Conservation (phyloP, 2,329 filamentous ascomycete species). For the Trichophyton equinum region DNA sequence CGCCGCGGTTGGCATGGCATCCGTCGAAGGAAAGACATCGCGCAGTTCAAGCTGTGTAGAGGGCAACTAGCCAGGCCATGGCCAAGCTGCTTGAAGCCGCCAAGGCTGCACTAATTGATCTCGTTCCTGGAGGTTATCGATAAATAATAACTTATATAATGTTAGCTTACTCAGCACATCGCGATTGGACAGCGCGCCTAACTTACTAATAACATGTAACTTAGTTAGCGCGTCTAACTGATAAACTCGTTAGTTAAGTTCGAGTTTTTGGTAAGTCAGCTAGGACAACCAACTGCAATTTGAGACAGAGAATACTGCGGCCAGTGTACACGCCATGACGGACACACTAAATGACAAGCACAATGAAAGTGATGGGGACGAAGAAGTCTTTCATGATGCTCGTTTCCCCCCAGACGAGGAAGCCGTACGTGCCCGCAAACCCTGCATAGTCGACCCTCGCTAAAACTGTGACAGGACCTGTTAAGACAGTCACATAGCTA, state of each 20-base stretch:
- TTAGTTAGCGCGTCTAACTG: no score
- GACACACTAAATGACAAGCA: conserved; percentile 7
- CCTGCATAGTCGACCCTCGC: neutral
- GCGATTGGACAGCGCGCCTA: no score
- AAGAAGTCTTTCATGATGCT: conserved; percentile 30
- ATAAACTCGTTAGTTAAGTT: no score
- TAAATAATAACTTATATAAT: no score
- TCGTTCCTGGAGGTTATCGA: no score
- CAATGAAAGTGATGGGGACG: conserved; percentile 27
- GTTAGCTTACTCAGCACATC: no score
- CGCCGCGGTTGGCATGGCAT: neutral
- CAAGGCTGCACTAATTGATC: no score
- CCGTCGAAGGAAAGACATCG: neutral
- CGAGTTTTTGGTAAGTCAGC: no score
- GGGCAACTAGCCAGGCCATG: neutral
- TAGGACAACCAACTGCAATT: no score
- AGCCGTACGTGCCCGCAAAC: conserved; percentile 20
- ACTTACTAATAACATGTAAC: no score
- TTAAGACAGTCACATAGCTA: conserved; percentile 57
- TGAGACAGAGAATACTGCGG: neutral
- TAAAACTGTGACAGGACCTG: conserved; percentile 46
- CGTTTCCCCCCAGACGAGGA: conserved; percentile 38
- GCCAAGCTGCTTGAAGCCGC: no score
- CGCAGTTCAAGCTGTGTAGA: neutral
- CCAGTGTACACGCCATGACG: neutral